Conservation (phyloP, 2,329 filamentous ascomycete genomes). For the Fusarium verrucosum region DNA sequence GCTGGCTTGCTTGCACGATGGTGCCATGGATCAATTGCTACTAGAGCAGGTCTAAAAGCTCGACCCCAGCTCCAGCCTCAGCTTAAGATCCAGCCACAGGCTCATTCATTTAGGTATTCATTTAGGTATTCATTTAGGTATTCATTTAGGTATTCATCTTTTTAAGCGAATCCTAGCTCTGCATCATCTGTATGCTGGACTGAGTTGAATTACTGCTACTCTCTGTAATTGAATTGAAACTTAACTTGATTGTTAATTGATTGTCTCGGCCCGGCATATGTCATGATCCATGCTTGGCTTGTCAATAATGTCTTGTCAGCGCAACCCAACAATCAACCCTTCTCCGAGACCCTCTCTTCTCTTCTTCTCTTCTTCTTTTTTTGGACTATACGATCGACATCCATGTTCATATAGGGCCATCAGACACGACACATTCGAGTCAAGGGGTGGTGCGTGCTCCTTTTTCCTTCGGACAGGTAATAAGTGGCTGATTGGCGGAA, state of each 20-base stretch:
- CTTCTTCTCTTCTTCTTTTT: slow-evolving; percentile 6
- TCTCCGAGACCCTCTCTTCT: slow-evolving; percentile 1
- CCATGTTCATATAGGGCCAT: slow-evolving; percentile 13
- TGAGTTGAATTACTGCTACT: neutral
- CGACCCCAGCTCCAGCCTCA: slow-evolving; percentile 19
- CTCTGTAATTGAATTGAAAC: too few relatives aligned
- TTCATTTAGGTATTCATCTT: too few relatives aligned
- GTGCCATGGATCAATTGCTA: slow-evolving; percentile 5
- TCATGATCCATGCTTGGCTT: slow-evolving; percentile 3
- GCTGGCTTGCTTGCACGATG: slow-evolving; percentile 22
- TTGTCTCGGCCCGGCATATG: slow-evolving; percentile 8
- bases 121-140: too few relatives aligned
- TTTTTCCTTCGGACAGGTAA: slow-evolving; percentile 3
- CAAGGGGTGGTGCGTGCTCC: slow-evolving; percentile 20
- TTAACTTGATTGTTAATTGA: neutral
- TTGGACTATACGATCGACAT: neutral
- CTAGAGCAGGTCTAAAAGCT: slow-evolving; percentile 1
- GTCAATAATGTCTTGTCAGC: slow-evolving; percentile 2
- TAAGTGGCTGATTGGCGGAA: slow-evolving; percentile 40
- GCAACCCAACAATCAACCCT: slow-evolving; percentile 4
- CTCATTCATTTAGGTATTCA: too few relatives aligned
- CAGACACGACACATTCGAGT: slow-evolving; percentile 35
- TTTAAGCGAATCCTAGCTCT: too few relatives aligned
- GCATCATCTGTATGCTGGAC: too few relatives aligned
- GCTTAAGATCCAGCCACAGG: slow-evolving; percentile 6